Evolutionary conservation across 805 yeast species (phyloP).

Genomic region (Metschnikowia koreensis): DNA sequence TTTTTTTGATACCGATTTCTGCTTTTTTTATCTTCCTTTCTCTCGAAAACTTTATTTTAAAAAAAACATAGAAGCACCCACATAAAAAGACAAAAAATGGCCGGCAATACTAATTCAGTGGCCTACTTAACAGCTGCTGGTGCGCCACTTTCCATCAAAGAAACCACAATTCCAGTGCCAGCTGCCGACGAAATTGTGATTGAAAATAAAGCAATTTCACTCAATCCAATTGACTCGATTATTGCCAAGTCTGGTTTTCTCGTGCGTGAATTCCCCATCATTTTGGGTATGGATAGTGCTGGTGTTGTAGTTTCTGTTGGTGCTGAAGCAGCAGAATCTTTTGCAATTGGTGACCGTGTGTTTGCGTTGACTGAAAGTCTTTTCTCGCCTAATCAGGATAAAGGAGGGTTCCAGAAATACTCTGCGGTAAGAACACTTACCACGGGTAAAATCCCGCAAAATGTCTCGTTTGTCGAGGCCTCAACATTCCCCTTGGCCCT

Average conservation of each 20-base stretch:
- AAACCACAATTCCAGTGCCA: constrained; percentile 4
- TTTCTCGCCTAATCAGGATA: constrained; percentile 11
- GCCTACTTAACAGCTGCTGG: constrained; percentile 3
- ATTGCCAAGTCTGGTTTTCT: constrained; percentile 8
- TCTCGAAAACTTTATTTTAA: no score
- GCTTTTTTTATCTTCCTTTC: no score
- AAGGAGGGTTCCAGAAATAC: constrained; percentile 13
- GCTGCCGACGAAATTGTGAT: constrained; percentile 9
- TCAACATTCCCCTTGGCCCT: constrained; percentile 9
- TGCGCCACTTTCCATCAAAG: constrained; percentile 1
- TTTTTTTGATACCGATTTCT: no score
- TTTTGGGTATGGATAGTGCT: constrained; percentile 12
- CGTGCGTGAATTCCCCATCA: constrained; percentile 8
- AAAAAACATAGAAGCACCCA: neutral
- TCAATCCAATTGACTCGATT: constrained; percentile 10
- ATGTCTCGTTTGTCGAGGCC: constrained; percentile 9
- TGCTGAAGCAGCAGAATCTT: neutral
- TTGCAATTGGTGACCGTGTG: constrained; percentile 10
- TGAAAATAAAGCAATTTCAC: constrained; percentile 9
- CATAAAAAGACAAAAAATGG: neutral
- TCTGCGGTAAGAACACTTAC: constrained; percentile 8
- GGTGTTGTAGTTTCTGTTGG: constrained; percentile 10
- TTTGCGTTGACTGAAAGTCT: constrained; percentile 11
- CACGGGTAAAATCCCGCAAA: constrained; percentile 4
- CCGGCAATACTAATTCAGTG: neutral